Percentiles rank a stretch among this genome's conserved stretches.
phyloP scores from a whole-genome alignment of 352 stramenopile genomes.

The Phytopythium vexans region DNA sequence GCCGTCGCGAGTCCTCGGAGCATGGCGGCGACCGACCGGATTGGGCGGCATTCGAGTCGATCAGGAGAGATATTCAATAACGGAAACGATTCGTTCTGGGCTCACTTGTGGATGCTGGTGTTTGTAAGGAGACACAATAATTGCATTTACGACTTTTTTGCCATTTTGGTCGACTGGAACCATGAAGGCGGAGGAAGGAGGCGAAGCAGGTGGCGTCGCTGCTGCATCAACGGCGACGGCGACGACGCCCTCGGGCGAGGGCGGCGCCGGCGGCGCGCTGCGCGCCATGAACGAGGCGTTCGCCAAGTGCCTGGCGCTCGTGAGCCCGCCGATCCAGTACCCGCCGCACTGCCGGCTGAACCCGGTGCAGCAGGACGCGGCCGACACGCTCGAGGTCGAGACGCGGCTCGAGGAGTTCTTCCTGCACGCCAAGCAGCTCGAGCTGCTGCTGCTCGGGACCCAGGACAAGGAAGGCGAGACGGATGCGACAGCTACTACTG shows the following conservation, averaged over 20 bases:
- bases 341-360: constrained; percentile 82
- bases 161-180: constrained; percentile 3
- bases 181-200: constrained; percentile 29
- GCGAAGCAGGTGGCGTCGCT: neutral
- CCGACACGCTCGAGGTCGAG: constrained; percentile 73
- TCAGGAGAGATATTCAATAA: too few relatives aligned
- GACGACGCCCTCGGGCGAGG: constrained; percentile 3
- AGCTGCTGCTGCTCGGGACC: constrained; percentile 55
- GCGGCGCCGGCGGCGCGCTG: constrained; percentile 34
- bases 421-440: constrained; percentile 76
- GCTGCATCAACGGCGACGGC: neutral
- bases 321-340: constrained; percentile 81
- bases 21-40: too few relatives aligned
- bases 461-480: constrained; percentile 15
- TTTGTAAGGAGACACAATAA: neutral
- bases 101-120: too few relatives aligned
- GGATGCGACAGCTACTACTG: constrained; percentile 10
- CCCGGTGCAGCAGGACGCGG: constrained; percentile 72
- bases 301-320: constrained; percentile 67
- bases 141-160: constrained; percentile 5
- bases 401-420: constrained; percentile 74
- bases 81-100: too few relatives aligned
- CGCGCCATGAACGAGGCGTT: constrained; percentile 74
- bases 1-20: neutral
- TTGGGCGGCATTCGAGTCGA: neutral